phyloP scores from a whole-genome alignment of 2,329 filamentous ascomycete species.

The Diaporthe capsici region DNA sequence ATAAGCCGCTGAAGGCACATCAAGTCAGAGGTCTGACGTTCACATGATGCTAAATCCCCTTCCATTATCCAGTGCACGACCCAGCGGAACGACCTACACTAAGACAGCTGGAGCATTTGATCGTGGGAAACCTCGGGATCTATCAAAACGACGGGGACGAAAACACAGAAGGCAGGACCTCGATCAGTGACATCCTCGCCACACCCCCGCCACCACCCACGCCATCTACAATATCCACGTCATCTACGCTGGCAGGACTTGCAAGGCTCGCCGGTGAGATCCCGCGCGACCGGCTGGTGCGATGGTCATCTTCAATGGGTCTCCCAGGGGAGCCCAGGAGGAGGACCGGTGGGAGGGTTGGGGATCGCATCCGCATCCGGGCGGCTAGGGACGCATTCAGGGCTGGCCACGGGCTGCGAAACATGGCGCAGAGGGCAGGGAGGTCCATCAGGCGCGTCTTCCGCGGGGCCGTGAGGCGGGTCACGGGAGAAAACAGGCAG shows the following conservation, averaged over 20 bases:
- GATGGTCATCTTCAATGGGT: neutral
- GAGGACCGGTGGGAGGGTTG: neutral
- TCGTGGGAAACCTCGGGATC: neutral
- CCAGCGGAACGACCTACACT: neutral
- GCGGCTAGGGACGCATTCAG: neutral
- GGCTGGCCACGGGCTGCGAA: neutral
- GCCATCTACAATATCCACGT: neutral
- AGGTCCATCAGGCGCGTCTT: neutral
- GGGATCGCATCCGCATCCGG: neutral
- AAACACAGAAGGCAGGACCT: neutral
- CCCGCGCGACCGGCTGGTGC: too few species aligned
- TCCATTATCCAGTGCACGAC: neutral
- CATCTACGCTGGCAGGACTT: neutral
- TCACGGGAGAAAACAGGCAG: neutral
- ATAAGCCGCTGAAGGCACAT: neutral
- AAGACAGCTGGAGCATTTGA: neutral
- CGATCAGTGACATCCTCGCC: neutral
- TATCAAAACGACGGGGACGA: neutral
- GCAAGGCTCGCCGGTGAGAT: neutral
- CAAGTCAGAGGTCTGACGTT: neutral
- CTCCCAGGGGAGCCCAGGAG: too few species aligned
- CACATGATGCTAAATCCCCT: neutral
- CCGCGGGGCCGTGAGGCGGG: neutral
- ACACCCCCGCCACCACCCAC: neutral
- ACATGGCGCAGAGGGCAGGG: neutral